A percentile compares a stretch with the other conserved stretches of the same genome.
Evolutionary conservation across 495 filamentous ascomycete species (phyloP).

Genomic region (Aspergillus sparsus): DNA sequence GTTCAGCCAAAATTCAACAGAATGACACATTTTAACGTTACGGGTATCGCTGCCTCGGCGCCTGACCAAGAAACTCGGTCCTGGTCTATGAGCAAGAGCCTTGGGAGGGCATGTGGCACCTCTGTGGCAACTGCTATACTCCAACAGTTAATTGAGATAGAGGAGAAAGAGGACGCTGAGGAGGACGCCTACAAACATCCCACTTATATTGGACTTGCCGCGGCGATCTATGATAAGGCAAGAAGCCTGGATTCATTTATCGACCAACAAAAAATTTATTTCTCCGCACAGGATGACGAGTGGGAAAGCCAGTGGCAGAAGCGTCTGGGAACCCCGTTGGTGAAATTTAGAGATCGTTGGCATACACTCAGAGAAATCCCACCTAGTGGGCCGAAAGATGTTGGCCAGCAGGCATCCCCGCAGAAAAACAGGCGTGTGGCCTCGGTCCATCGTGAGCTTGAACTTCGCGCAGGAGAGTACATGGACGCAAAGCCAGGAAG

Average conservation of each 20-base stretch:
- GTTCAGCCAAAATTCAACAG: constrained; percentile 11
- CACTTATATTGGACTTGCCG: not conserved
- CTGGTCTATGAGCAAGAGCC: constrained; percentile 15
- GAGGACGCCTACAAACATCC: not conserved
- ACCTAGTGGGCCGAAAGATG: not conserved
- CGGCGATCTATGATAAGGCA: constrained; percentile 1
- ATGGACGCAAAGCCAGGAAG: not conserved
- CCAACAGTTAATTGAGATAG: constrained; percentile 10
- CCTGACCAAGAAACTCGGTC: constrained; percentile 8
- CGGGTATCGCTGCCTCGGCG: constrained; percentile 8
- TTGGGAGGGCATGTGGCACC: constrained; percentile 16
- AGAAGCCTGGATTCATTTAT: not conserved
- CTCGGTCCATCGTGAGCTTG: not conserved
- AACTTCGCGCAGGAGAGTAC: not conserved
- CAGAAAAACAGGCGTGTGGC: not conserved
- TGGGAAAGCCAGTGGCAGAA: constrained; percentile 21
- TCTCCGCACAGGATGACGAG: constrained; percentile 26
- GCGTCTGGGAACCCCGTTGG: not conserved
- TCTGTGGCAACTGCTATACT: constrained; percentile 16
- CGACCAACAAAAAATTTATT: constrained; percentile 15
- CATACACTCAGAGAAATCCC: not conserved
- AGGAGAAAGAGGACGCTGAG: constrained; percentile 1
- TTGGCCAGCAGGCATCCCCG: not conserved
- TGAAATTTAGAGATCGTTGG: not conserved
- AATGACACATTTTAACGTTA: constrained; percentile 14